Base-by-base conservation (phyloP, 441 rosid genomes). In the Metrosideros polymorpha region DNA sequence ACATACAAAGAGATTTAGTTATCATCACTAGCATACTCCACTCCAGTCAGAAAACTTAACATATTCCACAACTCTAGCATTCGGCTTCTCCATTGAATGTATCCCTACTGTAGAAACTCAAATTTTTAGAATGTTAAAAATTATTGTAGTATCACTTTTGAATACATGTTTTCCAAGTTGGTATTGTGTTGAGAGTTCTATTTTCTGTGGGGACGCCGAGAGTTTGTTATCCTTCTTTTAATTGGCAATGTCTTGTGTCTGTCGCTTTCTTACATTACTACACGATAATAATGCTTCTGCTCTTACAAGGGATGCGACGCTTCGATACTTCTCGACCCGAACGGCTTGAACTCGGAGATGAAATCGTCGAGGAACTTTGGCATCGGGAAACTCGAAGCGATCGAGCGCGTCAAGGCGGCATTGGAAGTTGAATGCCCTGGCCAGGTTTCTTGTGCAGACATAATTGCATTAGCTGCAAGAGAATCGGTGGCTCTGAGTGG, bases 371-470 rank as follows among this genome's bases (percentile, higher is more conserved):
- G 59, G 86, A 89, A 91, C 85, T 89, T 85, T 15, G 89, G 89
- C 32, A 84, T 91, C 39, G 85, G 90, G 88, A 90, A 89, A 49
- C 43, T 56, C 35, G 88, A 89, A 86, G 63, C 76, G 17, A 88
- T 91, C 24, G 84, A 88, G 24, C 43, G 25, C 3, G 85, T 91
- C 71, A 89, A 91, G 79, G 29, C 82, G 5, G 76, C 17, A 15
- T 75, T 86, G 12, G 89, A 88, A 71, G 87, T 55, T 0, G 85
- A 66, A 84, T 86, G 92, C 86, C 90, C 89, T 1, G 89, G 88
- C 56, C 87, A 79, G 63, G 92, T 88, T 5, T 89, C 91, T 7
- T 89, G 90, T 82, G 92, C 91, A 51, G 92, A 91, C 83, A 86
- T 89, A 42, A 87, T 89, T 24, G 90, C 89, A 54, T 87, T 91